Conservation (phyloP, 768 basidiomycete species). For the Leucocoprinus birnbaumii region DNA sequence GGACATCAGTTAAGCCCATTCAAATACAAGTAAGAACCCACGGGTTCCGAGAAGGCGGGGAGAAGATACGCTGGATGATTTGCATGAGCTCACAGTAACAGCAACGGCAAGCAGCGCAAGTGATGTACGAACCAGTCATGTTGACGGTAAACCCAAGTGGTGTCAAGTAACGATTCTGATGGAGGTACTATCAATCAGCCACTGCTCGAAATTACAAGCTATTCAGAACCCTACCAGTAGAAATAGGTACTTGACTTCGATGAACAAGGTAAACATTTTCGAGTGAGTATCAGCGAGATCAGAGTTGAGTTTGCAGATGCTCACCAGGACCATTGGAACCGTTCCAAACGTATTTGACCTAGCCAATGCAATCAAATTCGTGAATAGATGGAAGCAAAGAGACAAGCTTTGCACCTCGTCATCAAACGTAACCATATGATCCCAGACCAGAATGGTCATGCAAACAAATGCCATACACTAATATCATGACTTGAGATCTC, state of each 20-base stretch:
- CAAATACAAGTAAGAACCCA: too few relatives aligned
- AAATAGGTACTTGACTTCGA: constrained; percentile 39
- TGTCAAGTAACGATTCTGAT: constrained; percentile 63
- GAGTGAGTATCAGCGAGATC: neutral
- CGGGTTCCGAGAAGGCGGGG: constrained; percentile 27
- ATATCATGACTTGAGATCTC: neutral
- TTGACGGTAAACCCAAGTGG: constrained; percentile 63
- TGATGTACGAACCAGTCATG: constrained; percentile 33
- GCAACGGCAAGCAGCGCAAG: too few relatives aligned
- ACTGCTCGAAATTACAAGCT: too few relatives aligned
- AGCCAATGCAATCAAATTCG: neutral
- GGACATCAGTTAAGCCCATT: too few relatives aligned
- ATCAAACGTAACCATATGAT: constrained; percentile 49
- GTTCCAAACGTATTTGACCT: constrained; percentile 51
- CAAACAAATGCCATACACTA: constrained; percentile 52
- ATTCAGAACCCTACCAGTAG: constrained; percentile 28
- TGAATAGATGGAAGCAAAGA: neutral
- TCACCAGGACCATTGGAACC: constrained; percentile 41
- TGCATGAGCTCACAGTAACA: neutral
- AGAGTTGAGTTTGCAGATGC: constrained; percentile 12
- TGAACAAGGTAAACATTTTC: too few relatives aligned
- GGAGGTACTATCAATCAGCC: neutral
- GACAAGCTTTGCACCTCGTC: constrained; percentile 27
- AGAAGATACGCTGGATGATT: constrained; percentile 39
- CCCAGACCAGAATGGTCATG: constrained; percentile 52